Evolutionary conservation across 495 filamentous ascomycete genomes (phyloP).

Genomic region (Penicillium canescens): DNA sequence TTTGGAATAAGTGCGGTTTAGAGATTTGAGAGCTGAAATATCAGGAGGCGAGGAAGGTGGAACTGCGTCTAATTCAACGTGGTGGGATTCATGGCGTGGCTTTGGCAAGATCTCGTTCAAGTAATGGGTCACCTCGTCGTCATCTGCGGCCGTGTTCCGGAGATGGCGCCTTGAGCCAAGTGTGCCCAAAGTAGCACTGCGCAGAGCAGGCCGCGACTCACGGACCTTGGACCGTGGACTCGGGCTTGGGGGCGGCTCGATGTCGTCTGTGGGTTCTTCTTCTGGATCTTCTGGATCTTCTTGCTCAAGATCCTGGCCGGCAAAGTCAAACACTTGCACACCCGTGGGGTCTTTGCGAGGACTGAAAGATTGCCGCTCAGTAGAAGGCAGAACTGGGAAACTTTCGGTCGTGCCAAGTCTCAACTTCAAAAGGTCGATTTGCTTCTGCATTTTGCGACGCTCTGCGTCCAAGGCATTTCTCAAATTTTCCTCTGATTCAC

Average conservation of each 20-base stretch:
- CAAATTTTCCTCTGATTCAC: slow-evolving; percentile 39
- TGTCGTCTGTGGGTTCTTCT: slow-evolving; percentile 36
- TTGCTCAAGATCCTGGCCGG: slow-evolving; percentile 27
- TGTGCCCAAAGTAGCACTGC: slow-evolving; percentile 23
- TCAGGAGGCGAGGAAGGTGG: slow-evolving; percentile 40
- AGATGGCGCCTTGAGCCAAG: slow-evolving; percentile 27
- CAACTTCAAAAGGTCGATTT: slow-evolving; percentile 34
- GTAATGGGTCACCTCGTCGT: slow-evolving; percentile 32
- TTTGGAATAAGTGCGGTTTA: slow-evolving; percentile 20
- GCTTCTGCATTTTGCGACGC: slow-evolving; percentile 35
- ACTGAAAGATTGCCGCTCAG: slow-evolving; percentile 29
- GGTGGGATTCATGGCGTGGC: slow-evolving; percentile 10
- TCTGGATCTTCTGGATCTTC: slow-evolving; percentile 23
- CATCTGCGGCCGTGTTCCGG: slow-evolving; percentile 30
- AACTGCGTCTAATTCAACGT: slow-evolving; percentile 11
- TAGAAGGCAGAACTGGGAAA: slow-evolving; percentile 23
- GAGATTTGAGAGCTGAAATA: slow-evolving; percentile 23
- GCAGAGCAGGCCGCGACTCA: slow-evolving; percentile 16
- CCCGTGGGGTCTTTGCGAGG: slow-evolving; percentile 36
- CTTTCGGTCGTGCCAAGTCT: slow-evolving; percentile 30
- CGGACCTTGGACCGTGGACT: slow-evolving; percentile 41
- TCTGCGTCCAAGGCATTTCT: slow-evolving; percentile 35
- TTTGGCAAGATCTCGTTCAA: slow-evolving; percentile 31
- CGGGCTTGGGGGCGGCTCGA: slow-evolving; percentile 40
- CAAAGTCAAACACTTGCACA: slow-evolving; percentile 25